A percentile compares a stretch with the other conserved stretches of the same genome.
phyloP scores from a whole-genome alignment of 768 basidiomycete genomes.

The Lyophyllum atratum region DNA sequence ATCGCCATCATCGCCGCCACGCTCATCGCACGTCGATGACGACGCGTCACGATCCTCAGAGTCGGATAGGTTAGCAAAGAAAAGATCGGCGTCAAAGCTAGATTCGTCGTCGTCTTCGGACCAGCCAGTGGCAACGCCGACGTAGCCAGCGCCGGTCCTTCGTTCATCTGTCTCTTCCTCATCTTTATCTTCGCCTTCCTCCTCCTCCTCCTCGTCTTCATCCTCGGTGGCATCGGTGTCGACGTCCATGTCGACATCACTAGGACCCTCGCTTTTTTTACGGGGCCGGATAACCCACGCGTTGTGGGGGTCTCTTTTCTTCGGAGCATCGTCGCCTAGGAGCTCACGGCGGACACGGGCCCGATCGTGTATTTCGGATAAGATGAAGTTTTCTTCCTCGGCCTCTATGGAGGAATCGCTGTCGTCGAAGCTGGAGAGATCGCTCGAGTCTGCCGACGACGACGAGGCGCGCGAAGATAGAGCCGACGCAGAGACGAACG shows the following conservation, averaged over 20 bases:
- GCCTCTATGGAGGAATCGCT: slow-evolving; percentile 59
- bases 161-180: slow-evolving; percentile 50
- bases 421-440: slow-evolving; percentile 43
- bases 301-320: slow-evolving; percentile 42
- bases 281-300: slow-evolving; percentile 74
- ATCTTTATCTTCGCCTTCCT: slow-evolving; percentile 39
- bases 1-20: slow-evolving; percentile 46
- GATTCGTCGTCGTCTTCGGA: slow-evolving; percentile 74
- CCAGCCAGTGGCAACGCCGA: slow-evolving; percentile 76
- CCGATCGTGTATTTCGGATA: slow-evolving; percentile 46
- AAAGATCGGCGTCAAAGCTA: slow-evolving; percentile 80
- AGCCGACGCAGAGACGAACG: slow-evolving; percentile 67
- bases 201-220: slow-evolving; percentile 55
- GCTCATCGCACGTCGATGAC: slow-evolving; percentile 24
- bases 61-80: slow-evolving; percentile 79
- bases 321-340: slow-evolving; percentile 49
- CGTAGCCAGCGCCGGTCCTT: slow-evolving; percentile 42
- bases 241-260: slow-evolving; percentile 65
- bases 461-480: slow-evolving; percentile 49
- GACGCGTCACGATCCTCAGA: slow-evolving; percentile 38
- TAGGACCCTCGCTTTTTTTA: slow-evolving; percentile 67
- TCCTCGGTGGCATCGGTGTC: slow-evolving; percentile 62
- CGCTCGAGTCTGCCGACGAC: slow-evolving; percentile 43
- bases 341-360: slow-evolving; percentile 64
- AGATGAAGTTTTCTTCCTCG: slow-evolving; percentile 64